These are phyloP conservation scores for Astraeus odoratus DNA, from an alignment of 768 basidiomycete genomes.

Conservation along the genomic window DNA sequence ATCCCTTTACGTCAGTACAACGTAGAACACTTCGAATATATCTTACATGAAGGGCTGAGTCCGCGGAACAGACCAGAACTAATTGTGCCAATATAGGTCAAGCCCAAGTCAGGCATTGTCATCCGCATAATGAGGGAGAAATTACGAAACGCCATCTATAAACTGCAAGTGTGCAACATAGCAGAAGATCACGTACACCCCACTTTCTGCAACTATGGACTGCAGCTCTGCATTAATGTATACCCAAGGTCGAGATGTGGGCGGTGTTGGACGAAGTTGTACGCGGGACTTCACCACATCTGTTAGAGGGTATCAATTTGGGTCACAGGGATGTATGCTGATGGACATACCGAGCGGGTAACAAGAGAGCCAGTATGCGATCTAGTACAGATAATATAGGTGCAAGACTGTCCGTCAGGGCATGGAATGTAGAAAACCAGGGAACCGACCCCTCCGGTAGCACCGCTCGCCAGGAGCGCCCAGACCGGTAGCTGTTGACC, in stretches of 20 bases:
- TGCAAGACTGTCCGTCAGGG: neutral
- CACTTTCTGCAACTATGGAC: constrained; percentile 61
- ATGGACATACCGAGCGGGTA: constrained; percentile 67
- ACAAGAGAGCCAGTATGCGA: constrained; percentile 91
- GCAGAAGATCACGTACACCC: constrained; percentile 45
- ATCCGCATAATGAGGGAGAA: neutral
- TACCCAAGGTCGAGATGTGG: constrained; percentile 60
- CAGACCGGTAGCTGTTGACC: constrained; percentile 73
- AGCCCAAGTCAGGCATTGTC: neutral
- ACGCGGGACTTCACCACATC: constrained; percentile 91
- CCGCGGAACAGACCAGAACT: constrained; percentile 65
- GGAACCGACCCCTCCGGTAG: constrained; percentile 66
- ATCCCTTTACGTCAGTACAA: neutral
- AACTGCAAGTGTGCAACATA: neutral
- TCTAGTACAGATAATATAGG: constrained; percentile 28
- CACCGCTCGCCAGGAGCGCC: constrained; percentile 77
- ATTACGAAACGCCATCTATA: neutral
- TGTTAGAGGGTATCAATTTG: constrained; percentile 15
- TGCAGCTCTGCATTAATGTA: constrained; percentile 74
- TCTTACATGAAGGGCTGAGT: constrained; percentile 69
- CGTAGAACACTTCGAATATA: constrained; percentile 12
- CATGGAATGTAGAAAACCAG: neutral
- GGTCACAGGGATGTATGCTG: neutral
- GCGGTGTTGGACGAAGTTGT: constrained; percentile 72
- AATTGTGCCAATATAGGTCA: neutral